Evolutionary conservation across 73 alveolate species (phyloP), one percentile per base, ranked within the genome.

Genomic region (Diophrys sp.): DNA sequence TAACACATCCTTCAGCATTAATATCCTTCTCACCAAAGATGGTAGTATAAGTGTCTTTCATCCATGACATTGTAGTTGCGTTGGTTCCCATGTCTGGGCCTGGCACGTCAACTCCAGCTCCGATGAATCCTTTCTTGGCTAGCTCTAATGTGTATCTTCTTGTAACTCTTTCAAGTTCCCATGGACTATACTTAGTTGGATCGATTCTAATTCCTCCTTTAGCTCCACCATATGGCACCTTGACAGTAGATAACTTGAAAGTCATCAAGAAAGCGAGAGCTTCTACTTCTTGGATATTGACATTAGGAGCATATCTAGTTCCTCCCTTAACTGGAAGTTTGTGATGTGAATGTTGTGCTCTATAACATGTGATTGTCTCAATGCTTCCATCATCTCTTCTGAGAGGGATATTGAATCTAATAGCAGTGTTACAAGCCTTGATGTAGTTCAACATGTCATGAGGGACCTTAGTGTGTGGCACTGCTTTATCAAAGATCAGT

Each of bases 1-100:
- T 93, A 75, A 88, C 90, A 78, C 95, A 81, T 25, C 95, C 98
- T 27, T 75, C 85, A 29, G 90, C 84, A 76, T 91, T 88, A 66
- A 91, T 84, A 73, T 93, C 96, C 23, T 73, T 73, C 70, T 80
- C 90, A n/a, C 96, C 71, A 54, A 0, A 31, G 44, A 70, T 80
- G 77, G 81, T 54, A 32, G 26, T 68, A 71, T 93, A 93, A 71
- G 98, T 89, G 72, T 93, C 97, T 87, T 87, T 91, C 77, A 93
- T 91, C 97, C 97, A 93, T 75, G 92, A 79, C 98, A 93, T 93
- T 29, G 84, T 95, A 44, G 81, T 84, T 83, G 89, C 97, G 56
- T 96, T 94, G 55, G 98, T 91, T 68, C 95, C 96, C 82, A 88
- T 81, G 70, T 93, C 98, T 54, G 98, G 97, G 75, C 97, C 98